These are phyloP conservation scores for Fusarium drepaniforme DNA, from an alignment of 2,329 filamentous ascomycete species.

Conservation along the genomic window DNA sequence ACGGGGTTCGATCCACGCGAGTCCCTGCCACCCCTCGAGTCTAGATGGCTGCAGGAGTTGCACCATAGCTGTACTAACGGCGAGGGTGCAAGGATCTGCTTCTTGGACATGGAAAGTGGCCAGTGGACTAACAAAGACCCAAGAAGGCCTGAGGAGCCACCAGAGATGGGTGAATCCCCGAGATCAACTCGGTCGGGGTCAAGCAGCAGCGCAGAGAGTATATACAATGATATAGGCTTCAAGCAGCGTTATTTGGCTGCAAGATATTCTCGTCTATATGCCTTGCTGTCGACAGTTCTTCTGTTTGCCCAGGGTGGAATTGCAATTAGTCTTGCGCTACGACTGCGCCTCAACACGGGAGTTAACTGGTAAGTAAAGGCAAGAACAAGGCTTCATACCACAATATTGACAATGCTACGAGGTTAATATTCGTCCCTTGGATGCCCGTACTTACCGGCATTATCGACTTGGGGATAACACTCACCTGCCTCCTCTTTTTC, in stretches of 20 bases:
- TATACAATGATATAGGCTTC: not conserved
- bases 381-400: not conserved
- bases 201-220: not conserved
- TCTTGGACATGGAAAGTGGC: not conserved
- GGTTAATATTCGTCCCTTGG: not conserved
- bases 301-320: not conserved
- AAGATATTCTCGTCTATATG: not conserved
- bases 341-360: not conserved
- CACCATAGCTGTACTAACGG: not conserved
- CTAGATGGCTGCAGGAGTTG: not conserved
- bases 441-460: not conserved
- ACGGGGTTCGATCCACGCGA: not conserved
- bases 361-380: not conserved
- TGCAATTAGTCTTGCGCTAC: not conserved
- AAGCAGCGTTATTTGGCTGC: not conserved
- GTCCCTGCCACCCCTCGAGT: not conserved
- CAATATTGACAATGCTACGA: not conserved
- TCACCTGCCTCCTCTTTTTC: not conserved
- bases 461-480: not conserved
- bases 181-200: not conserved
- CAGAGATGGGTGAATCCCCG: not conserved
- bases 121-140: not conserved
- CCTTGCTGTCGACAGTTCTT: not conserved
- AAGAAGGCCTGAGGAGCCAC: not conserved
- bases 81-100: not conserved